Conservation (phyloP, 495 filamentous ascomycete species). For the Aspergillus asperescens region DNA sequence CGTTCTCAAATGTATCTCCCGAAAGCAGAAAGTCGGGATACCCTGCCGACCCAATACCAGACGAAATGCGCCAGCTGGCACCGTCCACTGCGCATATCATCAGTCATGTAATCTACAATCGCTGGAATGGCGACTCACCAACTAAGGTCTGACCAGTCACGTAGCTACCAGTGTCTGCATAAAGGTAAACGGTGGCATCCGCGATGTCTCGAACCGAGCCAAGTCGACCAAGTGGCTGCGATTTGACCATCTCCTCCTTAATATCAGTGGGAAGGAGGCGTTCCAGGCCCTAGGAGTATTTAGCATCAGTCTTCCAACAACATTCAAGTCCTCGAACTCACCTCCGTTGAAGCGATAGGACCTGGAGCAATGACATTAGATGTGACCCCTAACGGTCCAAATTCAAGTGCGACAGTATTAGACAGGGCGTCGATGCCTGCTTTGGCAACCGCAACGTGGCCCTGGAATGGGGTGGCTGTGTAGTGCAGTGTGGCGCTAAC, state of each 20-base stretch:
- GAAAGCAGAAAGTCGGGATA: constrained; percentile 64
- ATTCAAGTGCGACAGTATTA: constrained; percentile 70
- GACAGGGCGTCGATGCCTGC: constrained; percentile 83
- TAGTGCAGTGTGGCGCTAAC: constrained; percentile 89
- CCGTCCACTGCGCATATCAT: constrained; percentile 35
- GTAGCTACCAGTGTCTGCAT: constrained; percentile 77
- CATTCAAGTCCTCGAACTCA: constrained; percentile 18
- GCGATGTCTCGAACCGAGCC: constrained; percentile 86
- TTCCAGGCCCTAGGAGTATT: constrained; percentile 33
- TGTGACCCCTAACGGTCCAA: constrained; percentile 82
- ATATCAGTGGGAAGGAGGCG: constrained; percentile 39
- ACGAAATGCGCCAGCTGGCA: constrained; percentile 41
- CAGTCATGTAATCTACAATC: background rate
- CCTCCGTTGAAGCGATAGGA: constrained; percentile 63
- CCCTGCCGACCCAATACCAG: constrained; percentile 34
- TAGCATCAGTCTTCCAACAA: constrained; percentile 1
- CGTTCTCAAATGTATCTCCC: constrained; percentile 49
- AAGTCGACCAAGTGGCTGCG: constrained; percentile 64
- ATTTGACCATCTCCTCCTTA: constrained; percentile 25
- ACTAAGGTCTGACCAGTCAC: constrained; percentile 74
- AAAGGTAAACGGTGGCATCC: constrained; percentile 84
- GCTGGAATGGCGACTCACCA: constrained; percentile 32
- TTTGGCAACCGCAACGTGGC: constrained; percentile 85
- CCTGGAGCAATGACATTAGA: constrained; percentile 84
- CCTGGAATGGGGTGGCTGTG: constrained; percentile 72